Conservation (phyloP, 805 yeast genomes). For the Hanseniaspora clermontiae region DNA sequence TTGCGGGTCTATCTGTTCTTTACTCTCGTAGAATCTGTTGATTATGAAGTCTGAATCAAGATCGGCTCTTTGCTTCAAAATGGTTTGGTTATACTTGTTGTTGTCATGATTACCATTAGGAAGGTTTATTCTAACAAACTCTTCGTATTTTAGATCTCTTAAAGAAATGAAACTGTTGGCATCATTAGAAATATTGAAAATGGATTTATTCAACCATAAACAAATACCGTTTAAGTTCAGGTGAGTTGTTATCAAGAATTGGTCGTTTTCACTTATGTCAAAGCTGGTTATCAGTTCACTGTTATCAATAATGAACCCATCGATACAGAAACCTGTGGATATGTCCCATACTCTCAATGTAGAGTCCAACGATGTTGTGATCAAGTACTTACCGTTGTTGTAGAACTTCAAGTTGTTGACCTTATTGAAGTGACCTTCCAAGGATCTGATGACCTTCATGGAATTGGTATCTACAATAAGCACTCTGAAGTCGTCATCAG, state of each 20-base stretch:
- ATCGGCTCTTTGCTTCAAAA: slow-evolving; percentile 20
- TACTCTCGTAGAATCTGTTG: slow-evolving; percentile 35
- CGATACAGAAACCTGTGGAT: slow-evolving; percentile 94
- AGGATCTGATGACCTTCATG: slow-evolving; percentile 67
- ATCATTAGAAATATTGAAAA: slow-evolving; percentile 42
- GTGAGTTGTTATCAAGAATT: slow-evolving; percentile 82
- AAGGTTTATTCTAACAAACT: slow-evolving; percentile 47
- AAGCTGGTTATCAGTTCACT: slow-evolving; percentile 58
- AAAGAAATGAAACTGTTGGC: slow-evolving; percentile 39
- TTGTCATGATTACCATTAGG: slow-evolving; percentile 76
- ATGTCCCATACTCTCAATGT: slow-evolving; percentile 94
- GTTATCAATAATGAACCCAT: slow-evolving; percentile 64
- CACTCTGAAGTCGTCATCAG: slow-evolving; percentile 68
- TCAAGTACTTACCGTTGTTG: slow-evolving; percentile 91
- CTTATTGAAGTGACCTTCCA: slow-evolving; percentile 82
- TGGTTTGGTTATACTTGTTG: slow-evolving; percentile 35
- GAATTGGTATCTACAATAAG: slow-evolving; percentile 74
- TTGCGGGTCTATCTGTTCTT: slow-evolving; percentile 48
- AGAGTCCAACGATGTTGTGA: slow-evolving; percentile 69
- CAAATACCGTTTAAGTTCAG: slow-evolving; percentile 81
- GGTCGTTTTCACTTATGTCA: slow-evolving; percentile 76
- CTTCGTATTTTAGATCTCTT: slow-evolving; percentile 62
- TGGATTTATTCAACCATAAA: slow-evolving; percentile 85
- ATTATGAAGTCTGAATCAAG: slow-evolving; percentile 26
- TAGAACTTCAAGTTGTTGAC: slow-evolving; percentile 81